A percentile compares a stretch with the other conserved stretches of the same genome.
Evolutionary conservation across 352 stramenopile species (phyloP).

Genomic region (Globisporangium cystogenes): DNA sequence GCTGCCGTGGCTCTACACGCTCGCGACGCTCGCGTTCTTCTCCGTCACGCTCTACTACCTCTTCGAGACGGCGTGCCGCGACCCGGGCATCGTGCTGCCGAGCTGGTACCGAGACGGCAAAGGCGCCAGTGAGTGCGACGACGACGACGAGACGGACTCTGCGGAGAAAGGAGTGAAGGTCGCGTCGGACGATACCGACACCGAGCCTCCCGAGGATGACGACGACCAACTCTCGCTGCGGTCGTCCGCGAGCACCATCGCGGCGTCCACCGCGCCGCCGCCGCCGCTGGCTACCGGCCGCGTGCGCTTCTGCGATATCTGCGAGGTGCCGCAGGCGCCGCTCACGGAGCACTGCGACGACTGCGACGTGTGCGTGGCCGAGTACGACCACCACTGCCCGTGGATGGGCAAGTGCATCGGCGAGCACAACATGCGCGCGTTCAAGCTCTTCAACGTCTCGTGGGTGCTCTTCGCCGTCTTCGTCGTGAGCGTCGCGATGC

Average conservation of each 20-base stretch:
- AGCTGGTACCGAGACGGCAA: constrained; percentile 17
- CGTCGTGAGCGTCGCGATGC: constrained; percentile 52
- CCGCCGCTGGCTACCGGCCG: too few species aligned
- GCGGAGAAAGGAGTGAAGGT: background rate
- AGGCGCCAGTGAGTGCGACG: constrained; percentile 7
- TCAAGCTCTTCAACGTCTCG: constrained; percentile 85
- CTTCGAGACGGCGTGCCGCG: constrained; percentile 61
- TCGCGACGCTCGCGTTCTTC: constrained; percentile 54
- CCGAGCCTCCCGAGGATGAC: background rate
- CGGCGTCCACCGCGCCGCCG: constrained; percentile 16
- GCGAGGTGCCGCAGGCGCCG: constrained; percentile 43
- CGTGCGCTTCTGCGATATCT: constrained; percentile 57
- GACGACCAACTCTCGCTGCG: constrained; percentile 6
- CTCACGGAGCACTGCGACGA: constrained; percentile 90
- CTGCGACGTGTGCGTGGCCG: constrained; percentile 90
- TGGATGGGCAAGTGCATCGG: constrained; percentile 95
- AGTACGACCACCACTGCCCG: constrained; percentile 90
- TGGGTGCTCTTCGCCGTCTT: constrained; percentile 87
- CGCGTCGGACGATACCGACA: background rate
- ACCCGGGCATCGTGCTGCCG: constrained; percentile 62
- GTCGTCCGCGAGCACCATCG: constrained; percentile 3
- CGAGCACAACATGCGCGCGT: constrained; percentile 86
- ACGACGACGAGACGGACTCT: background rate
- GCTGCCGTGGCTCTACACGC: constrained; percentile 51
- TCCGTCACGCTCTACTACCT: constrained; percentile 59